Evolutionary conservation across 371 early-diverging fungal genomes (phyloP).

Genomic region (Coemansia sp.): DNA sequence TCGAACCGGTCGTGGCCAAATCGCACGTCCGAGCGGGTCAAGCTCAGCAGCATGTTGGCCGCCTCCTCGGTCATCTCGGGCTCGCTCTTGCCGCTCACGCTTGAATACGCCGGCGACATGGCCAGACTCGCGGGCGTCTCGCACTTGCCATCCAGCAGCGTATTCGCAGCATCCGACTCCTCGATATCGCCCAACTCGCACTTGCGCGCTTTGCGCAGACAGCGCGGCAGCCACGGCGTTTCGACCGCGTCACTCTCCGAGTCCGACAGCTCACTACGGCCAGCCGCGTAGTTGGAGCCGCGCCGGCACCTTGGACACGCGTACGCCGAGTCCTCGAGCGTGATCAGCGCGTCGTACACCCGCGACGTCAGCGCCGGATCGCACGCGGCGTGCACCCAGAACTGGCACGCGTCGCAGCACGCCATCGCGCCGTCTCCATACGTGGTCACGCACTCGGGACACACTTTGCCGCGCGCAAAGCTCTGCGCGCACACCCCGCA

Average conservation of each 20-base stretch:
- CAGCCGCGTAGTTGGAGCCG: background rate
- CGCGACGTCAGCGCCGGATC: constrained; percentile 47
- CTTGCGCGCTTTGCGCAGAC: constrained; percentile 6
- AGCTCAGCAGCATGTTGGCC: constrained; percentile 40
- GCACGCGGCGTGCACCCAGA: constrained; percentile 58
- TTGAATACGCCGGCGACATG: background rate
- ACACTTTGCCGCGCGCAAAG: constrained; percentile 52
- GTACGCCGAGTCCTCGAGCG: constrained; percentile 45
- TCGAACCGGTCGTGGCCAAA: constrained; percentile 34
- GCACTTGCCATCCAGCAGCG: no score
- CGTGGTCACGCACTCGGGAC: constrained; percentile 53
- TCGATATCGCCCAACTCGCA: background rate
- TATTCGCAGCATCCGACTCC: no score
- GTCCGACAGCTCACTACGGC: background rate
- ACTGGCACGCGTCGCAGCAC: constrained; percentile 56
- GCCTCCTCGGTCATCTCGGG: constrained; percentile 13
- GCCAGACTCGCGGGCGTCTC: background rate
- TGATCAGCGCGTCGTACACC: constrained; percentile 40
- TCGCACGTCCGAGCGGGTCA: constrained; percentile 43
- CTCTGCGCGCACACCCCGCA: constrained; percentile 53
- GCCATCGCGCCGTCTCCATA: constrained; percentile 55
- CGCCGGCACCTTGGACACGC: constrained; percentile 33
- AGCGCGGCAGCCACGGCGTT: constrained; percentile 17
- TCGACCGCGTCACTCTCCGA: constrained; percentile 5
- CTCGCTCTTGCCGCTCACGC: constrained; percentile 6